Evolutionary conservation across 2,329 filamentous ascomycete species (phyloP).

Genomic region (Knufia petricola): DNA sequence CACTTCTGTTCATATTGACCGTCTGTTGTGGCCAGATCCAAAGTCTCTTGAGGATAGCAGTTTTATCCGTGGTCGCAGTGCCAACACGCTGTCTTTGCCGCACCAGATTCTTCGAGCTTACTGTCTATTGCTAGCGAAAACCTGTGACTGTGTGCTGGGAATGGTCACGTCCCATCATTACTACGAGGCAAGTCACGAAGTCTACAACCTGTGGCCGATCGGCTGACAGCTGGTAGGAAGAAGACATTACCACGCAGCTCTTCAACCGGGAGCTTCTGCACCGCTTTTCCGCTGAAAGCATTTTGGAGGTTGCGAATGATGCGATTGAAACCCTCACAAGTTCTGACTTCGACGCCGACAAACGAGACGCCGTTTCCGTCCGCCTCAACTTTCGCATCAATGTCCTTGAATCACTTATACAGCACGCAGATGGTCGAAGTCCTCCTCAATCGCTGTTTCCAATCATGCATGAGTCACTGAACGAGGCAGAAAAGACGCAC

Average conservation of each 20-base stretch:
- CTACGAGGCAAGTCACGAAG: conserved; percentile 58
- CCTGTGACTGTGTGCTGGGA: conserved; percentile 67
- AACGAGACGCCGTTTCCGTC: conserved; percentile 48
- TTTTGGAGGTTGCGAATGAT: conserved; percentile 46
- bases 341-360: conserved; percentile 27
- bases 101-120: conserved; percentile 66
- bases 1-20: conserved; percentile 83
- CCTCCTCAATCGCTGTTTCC: conserved; percentile 20
- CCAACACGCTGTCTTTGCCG: conserved; percentile 37
- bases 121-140: conserved; percentile 74
- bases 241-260: conserved; percentile 90
- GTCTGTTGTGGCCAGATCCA: conserved; percentile 63
- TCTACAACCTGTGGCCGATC: neutral
- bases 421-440: conserved; percentile 12
- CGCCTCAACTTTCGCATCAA: conserved; percentile 34
- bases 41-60: conserved; percentile 54
- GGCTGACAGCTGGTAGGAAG: conserved; percentile 52
- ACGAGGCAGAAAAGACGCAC: conserved; percentile 50
- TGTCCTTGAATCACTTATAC: conserved; percentile 22
- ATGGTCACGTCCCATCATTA: conserved; percentile 74
- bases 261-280: conserved; percentile 72
- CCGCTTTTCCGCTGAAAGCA: conserved; percentile 47
- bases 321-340: conserved; percentile 45
- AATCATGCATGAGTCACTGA: conserved; percentile 31
- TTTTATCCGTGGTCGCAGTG: conserved; percentile 38